Percentiles rank a stretch among this genome's conserved stretches.
Conservation (phyloP, 2,329 filamentous ascomycete species). For the Cordyceps cicadae region DNA sequence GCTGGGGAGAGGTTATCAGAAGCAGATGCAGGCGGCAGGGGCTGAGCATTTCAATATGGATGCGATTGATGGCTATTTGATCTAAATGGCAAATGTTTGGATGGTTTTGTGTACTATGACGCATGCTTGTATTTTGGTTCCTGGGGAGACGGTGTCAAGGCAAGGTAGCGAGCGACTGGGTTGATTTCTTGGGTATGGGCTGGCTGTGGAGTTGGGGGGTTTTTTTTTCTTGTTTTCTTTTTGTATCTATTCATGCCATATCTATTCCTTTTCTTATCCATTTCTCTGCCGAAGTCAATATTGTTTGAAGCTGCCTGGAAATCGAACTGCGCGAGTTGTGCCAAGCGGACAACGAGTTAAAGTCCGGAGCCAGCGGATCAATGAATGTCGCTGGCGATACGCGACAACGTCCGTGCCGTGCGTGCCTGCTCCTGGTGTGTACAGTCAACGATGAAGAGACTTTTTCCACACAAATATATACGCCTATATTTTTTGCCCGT, state of each 20-base stretch:
- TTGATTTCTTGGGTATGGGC: background rate
- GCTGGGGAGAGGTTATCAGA: conserved; percentile 28
- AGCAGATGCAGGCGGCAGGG: conserved; percentile 20
- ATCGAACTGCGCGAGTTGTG: background rate
- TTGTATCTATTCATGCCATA: background rate
- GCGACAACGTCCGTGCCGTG: too few species aligned
- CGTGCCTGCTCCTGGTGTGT: too few species aligned
- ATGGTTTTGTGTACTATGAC: background rate
- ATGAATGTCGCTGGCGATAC: too few species aligned
- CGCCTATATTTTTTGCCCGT: too few species aligned
- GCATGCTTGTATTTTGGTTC: background rate
- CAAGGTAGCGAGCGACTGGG: background rate
- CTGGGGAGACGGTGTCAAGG: background rate
- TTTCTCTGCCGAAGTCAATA: background rate
- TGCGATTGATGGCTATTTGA: conserved; percentile 16
- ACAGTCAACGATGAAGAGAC: too few species aligned
- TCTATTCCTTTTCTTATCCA: background rate
- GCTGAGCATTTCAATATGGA: conserved; percentile 13
- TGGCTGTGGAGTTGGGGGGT: background rate
- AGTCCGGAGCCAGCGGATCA: background rate
- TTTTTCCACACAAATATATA: too few species aligned
- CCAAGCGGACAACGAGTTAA: background rate
- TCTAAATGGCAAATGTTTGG: background rate
- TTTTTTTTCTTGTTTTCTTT: background rate
- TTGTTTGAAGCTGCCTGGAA: background rate